Base-by-base conservation (phyloP, 768 basidiomycete genomes). In the Lactarius psammicola region DNA sequence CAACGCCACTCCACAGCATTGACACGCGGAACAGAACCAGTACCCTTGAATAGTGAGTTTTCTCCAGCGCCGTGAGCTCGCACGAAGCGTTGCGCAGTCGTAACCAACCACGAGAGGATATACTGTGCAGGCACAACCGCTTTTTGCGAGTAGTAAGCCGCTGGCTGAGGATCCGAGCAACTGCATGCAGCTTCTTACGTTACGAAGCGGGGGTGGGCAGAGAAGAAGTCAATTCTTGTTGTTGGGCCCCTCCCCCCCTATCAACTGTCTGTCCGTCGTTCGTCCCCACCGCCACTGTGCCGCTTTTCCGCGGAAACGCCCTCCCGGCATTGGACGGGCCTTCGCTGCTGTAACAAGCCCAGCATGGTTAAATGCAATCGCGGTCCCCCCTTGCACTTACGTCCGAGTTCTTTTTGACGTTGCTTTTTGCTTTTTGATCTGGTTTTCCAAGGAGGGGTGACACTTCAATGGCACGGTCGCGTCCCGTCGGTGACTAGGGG, bases 351-450 rank as follows among this genome's bases (percentile, higher is more conserved):
- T 56, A 51, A 36, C 26, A 34, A 33, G 33, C 65, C 60, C 56
- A 63, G 57, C 65, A 63, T 66, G 65, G 65, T 55, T 66, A 66
- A 66, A 66, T 66, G 65, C 56, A 66, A 4, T 20, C 18, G 18
- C 55, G 53, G 56, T n/a, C 40, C 10, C 8, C 51, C 42, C 54
- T n/a, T 54, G 33, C 42, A 38, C 26, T 64, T 51, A 58, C 62
- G 49, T 64, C 63, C 49, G 23, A 53, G 20, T 54, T 55, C 54
- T 30, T 55, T 53, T 55, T 55, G 54, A 30, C 54, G 54, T 55
- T 44, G 53, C 31, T 44, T 40, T 33, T 33, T 46, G 18, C 34
- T 36, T 38, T 51, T 57, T 38, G 56, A 57, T 38, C 33, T 8
- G 13, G 11, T 57, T 57, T 36, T 18, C 56, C 34, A 57, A 57